These are phyloP conservation scores for Tephrocybe sp. DNA, from an alignment of 768 basidiomycete genomes.

Conservation along the genomic window DNA sequence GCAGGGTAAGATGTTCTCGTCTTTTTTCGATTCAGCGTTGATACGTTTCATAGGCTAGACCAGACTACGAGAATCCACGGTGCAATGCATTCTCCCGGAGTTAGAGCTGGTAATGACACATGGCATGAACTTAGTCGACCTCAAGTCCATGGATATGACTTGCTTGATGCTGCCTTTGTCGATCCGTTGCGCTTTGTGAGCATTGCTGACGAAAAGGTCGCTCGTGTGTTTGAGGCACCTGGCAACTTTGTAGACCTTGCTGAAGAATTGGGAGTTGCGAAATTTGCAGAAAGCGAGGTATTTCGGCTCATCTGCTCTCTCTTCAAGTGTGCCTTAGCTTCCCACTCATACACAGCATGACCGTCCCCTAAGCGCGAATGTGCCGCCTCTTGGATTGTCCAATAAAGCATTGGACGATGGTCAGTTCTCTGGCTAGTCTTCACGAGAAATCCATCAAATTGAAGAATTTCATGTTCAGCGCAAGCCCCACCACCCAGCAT, in stretches of 20 bases:
- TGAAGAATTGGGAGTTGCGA: conserved; percentile 48
- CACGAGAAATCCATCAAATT: not conserved
- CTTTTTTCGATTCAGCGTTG: not conserved
- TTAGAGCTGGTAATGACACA: conserved; percentile 10
- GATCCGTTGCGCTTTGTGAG: conserved; percentile 79
- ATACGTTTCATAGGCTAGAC: conserved; percentile 60
- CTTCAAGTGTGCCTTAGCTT: not conserved
- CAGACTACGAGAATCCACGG: conserved; percentile 93
- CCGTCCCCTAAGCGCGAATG: conserved; percentile 78
- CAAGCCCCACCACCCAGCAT: not conserved
- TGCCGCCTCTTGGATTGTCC: conserved; percentile 91
- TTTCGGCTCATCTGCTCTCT: conserved; percentile 11
- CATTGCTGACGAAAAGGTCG: conserved; percentile 95
- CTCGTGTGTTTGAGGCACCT: conserved; percentile 91
- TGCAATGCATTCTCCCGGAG: conserved; percentile 33
- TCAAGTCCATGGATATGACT: conserved; percentile 96
- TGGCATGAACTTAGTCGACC: conserved; percentile 94
- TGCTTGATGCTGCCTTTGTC: conserved; percentile 78
- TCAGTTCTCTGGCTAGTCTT: conserved; percentile 26
- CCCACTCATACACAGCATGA: conserved; percentile 37
- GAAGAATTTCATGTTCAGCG: conserved; percentile 6
- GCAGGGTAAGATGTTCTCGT: conserved; percentile 60
- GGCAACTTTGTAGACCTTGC: conserved; percentile 69
- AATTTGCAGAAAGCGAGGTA: conserved; percentile 53
- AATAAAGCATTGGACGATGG: conserved; percentile 87